Conservation (phyloP, 164 flowering plant species). For the Nymphaea thermarum region DNA sequence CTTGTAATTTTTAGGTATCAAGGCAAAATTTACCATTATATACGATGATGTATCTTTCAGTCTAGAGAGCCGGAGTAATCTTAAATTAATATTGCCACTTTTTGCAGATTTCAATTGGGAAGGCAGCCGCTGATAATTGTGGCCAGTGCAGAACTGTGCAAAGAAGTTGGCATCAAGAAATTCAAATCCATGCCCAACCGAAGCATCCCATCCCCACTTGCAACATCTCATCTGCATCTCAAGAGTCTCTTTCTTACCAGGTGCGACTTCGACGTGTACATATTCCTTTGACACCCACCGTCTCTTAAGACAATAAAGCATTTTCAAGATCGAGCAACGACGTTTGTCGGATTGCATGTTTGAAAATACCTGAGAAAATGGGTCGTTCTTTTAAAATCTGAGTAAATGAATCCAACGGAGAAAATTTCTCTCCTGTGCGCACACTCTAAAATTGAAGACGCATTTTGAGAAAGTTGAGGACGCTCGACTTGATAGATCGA, state of each 20-base stretch:
- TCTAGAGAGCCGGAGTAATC: neutral
- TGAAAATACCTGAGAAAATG: neutral
- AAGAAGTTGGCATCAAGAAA: conserved; percentile 84
- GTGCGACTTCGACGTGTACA: conserved; percentile 16
- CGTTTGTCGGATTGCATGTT: neutral
- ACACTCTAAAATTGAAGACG: too few species aligned
- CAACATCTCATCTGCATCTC: conserved; percentile 89
- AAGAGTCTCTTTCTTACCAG: conserved; percentile 91
- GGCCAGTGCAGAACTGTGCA: conserved; percentile 82
- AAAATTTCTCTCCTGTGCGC: too few species aligned
- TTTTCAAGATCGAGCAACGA: too few species aligned
- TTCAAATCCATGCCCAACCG: conserved; percentile 77
- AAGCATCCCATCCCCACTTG: conserved; percentile 90
- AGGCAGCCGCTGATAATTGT: conserved; percentile 87
- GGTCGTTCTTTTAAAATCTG: too few species aligned
- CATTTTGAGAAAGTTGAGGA: too few species aligned
- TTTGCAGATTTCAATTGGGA: conserved; percentile 83
- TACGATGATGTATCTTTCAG: neutral
- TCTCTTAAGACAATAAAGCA: too few species aligned
- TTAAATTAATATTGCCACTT: neutral
- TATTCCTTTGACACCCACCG: too few species aligned
- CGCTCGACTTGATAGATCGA: too few species aligned
- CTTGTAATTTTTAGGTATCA: too few species aligned
- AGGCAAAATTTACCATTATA: too few species aligned
- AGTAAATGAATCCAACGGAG: too few species aligned